Base-by-base conservation (phyloP, 345 rosid genomes). In the Populus simonii region DNA sequence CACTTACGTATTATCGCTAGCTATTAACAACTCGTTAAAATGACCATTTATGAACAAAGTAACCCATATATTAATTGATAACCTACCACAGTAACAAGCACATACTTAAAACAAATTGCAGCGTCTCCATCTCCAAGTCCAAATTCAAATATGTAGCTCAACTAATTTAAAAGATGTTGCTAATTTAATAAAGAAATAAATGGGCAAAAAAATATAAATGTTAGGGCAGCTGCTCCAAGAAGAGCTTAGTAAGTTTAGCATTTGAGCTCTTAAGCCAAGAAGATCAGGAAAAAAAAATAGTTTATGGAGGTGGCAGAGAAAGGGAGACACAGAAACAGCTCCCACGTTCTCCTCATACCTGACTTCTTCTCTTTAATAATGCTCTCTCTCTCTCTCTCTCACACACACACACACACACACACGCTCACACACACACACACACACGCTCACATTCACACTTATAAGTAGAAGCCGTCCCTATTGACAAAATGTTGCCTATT, bases 321-420 rank as follows among this genome's bases (percentile, higher is more conserved):
- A 88, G 91, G 90, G 91, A 89, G 97, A 92, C 97, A 90, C 86
- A 83, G 91, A 85, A 91, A 90, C 98, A 89, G 84, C 86, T 67
- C 91, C 92, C 98, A 92, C 96, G 97, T 94, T 94, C 95, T 81
- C 80, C 83, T 85, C 90, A 75, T 81, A 81, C 83, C 83, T 77
- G 76, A 76, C 84, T 84, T 17, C 18, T 25, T 76, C 73, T 71
- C 70, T 68, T 76, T 79, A 66, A 31, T 22, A n/a, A 22, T 45
- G 7, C 51, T 65, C 68, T 61, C 38, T 69, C 73, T 78, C 81
- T 72, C 78, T 55, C 7, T 0, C 45, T 2, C 45, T 9, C 33
- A 1, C 7, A 33, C 33, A 3, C 33, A 31, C 35, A 4, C 35
- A 41, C 47, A 4, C 35, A 0, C 47, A 2, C 45, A 72, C 62